Evolutionary conservation across 768 basidiomycete genomes (phyloP).

Genomic region (Flagelloscypha sp.): DNA sequence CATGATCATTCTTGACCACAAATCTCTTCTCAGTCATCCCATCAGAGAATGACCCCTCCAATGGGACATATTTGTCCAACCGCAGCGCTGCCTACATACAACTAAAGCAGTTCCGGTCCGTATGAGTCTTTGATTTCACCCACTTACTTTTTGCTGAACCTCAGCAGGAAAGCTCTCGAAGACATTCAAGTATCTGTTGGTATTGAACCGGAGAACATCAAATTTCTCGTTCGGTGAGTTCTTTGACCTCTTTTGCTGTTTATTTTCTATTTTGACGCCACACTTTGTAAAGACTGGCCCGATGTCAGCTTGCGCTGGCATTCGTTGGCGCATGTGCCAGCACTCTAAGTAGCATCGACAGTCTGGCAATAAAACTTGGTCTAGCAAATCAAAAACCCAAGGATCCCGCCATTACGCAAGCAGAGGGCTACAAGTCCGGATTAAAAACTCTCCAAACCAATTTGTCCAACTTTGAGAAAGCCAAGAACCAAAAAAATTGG

Average conservation of each 20-base stretch:
- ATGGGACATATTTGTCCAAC: constrained; percentile 77
- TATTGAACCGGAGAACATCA: constrained; percentile 41
- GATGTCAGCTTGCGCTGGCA: constrained; percentile 79
- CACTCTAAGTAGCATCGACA: constrained; percentile 61
- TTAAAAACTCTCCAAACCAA: constrained; percentile 57
- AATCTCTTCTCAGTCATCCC: constrained; percentile 2
- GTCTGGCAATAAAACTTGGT: too few relatives aligned
- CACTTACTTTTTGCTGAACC: too few relatives aligned
- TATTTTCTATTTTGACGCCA: too few relatives aligned
- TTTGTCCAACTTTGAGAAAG: constrained; percentile 51
- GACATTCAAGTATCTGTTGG: constrained; percentile 73
- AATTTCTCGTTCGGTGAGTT: constrained; percentile 47
- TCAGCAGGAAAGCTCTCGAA: too few relatives aligned
- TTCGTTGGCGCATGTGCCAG: constrained; percentile 58
- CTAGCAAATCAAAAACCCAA: too few relatives aligned
- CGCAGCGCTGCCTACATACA: constrained; percentile 83
- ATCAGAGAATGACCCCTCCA: constrained; percentile 49
- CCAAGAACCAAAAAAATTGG: constrained; percentile 61
- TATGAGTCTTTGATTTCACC: too few relatives aligned
- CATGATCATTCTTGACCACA: constrained; percentile 8
- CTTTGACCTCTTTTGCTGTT: too few relatives aligned
- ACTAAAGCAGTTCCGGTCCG: constrained; percentile 61
- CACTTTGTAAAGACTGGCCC: constrained; percentile 73
- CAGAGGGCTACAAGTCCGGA: constrained; percentile 53
- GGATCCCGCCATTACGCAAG: constrained; percentile 52